Base-by-base conservation (phyloP, 2,329 filamentous ascomycete species). In the Hawksworthiomyces lignivorus region DNA sequence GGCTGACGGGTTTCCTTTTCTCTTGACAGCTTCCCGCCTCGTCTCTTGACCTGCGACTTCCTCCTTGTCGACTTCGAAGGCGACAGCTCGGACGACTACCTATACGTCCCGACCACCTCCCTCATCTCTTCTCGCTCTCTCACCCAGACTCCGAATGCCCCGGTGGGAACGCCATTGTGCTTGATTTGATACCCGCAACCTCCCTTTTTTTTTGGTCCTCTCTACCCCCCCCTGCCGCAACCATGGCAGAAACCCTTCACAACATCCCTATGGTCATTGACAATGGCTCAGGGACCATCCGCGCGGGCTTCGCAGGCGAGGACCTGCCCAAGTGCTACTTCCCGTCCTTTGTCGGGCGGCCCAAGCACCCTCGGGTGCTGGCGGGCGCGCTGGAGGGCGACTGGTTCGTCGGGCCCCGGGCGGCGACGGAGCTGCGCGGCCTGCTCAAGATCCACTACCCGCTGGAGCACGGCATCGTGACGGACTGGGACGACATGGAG, bases 401-500 rank as follows among this genome's bases (percentile, higher is more conserved):
- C 60, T 84, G 94, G 39, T 98, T 98, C 64, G 96, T 98, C 61
- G 92, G 92, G 39, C 83, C 89, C 55, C 83, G 87, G 62, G 78
- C 78, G 15, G 89, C 90, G 46, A 85, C 88, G 54, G 89, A 97
- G 59, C 73, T 95, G 56, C 80, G 90, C 57, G 92, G 92, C 4
- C 70, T 98, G 48, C 74, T 98, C 54, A 98, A 97, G 75, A 96
- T 98, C 55, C 77, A 81, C 51, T 97, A 97, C 61, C 92, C 92
- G 33, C 70, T 98, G 42, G 92, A 97, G 68, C 92, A 98, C 62
- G 92, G 92, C 54, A 94, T 98, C 56, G 92, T 98, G 49, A 98
- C 92, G 53, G 88, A 98, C 64, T 98, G 92, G 92, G 92, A 97
- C 60, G 92, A 98, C 60, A 98, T 98, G 92, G 92, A 98, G 71